phyloP scores from a whole-genome alignment of 768 basidiomycete species.

The Basidioascus undulatus region DNA sequence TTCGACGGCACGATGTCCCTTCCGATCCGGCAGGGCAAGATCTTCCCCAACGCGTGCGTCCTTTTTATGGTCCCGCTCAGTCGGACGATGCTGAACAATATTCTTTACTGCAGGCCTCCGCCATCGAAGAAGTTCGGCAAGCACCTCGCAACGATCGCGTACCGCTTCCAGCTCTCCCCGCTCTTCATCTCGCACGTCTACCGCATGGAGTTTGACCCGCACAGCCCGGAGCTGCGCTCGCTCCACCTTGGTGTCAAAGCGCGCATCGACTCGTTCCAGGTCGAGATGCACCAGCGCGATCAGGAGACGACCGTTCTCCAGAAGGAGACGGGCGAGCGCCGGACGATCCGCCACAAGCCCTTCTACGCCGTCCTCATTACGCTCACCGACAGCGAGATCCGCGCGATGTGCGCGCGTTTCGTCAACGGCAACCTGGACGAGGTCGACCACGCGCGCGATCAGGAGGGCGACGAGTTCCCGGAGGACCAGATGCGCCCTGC shows the following conservation, averaged over 20 bases:
- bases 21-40: slow-evolving; percentile 67
- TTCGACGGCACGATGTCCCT: slow-evolving; percentile 57
- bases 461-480: slow-evolving; percentile 16
- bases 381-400: slow-evolving; percentile 47
- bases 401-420: slow-evolving; percentile 56
- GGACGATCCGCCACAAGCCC: slow-evolving; percentile 45
- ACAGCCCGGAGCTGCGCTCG: too few relatives aligned
- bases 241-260: slow-evolving; percentile 70
- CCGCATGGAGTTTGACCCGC: slow-evolving; percentile 56
- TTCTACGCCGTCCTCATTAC: slow-evolving; percentile 74
- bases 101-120: too few relatives aligned
- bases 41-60: slow-evolving; percentile 41
- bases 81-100: too few relatives aligned
- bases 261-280: slow-evolving; percentile 51
- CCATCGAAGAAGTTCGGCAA: slow-evolving; percentile 68
- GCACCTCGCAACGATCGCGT: slow-evolving; percentile 76
- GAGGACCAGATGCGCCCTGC: slow-evolving; percentile 26
- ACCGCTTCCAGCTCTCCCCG: slow-evolving; percentile 49
- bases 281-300: slow-evolving; percentile 77
- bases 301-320: slow-evolving; percentile 45
- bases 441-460: slow-evolving; percentile 13
- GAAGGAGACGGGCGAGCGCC: slow-evolving; percentile 29
- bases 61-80: too few relatives aligned
- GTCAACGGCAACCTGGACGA: too few relatives aligned
- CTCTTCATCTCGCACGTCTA: slow-evolving; percentile 72